Conservation (phyloP, 2,329 filamentous ascomycete species). For the Pseudonectria buxi region DNA sequence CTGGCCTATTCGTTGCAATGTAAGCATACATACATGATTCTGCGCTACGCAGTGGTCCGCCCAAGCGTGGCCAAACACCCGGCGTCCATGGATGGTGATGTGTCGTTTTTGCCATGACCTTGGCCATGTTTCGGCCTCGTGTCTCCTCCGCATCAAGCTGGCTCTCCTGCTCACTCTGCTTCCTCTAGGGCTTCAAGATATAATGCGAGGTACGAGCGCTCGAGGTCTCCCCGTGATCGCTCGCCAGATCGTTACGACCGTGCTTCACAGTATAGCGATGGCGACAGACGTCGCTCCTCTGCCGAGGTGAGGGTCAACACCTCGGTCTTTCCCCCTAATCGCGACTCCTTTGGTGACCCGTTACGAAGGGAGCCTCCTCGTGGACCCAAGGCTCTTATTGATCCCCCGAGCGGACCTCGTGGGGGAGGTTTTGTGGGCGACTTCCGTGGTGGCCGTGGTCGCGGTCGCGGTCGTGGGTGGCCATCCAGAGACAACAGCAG, state of each 20-base stretch:
- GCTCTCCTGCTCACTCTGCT: slow-evolving; percentile 19
- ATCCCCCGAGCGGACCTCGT: slow-evolving; percentile 60
- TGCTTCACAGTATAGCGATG: slow-evolving; percentile 49
- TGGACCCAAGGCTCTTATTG: slow-evolving; percentile 72
- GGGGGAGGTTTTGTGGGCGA: slow-evolving; percentile 61
- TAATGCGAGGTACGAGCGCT: slow-evolving; percentile 53
- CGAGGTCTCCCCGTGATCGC: slow-evolving; percentile 60
- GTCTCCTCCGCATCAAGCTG: too few relatives aligned
- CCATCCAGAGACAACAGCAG: slow-evolving; percentile 53
- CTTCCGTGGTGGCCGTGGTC: slow-evolving; percentile 46
- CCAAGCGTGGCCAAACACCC: too few relatives aligned
- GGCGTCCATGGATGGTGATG: too few relatives aligned
- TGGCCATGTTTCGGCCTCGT: too few relatives aligned
- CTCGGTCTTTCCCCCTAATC: slow-evolving; percentile 53
- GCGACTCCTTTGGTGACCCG: slow-evolving; percentile 51
- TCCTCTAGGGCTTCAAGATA: slow-evolving; percentile 53
- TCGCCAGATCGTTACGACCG: slow-evolving; percentile 61
- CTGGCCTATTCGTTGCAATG: slow-evolving; percentile 14
- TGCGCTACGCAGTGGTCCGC: too few relatives aligned
- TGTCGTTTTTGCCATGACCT: neutral
- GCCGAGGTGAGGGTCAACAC: slow-evolving; percentile 50
- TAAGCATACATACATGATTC: slow-evolving; percentile 1
- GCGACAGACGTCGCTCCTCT: slow-evolving; percentile 63
- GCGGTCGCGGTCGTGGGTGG: slow-evolving; percentile 54
- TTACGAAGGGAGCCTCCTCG: slow-evolving; percentile 65